Conservation (phyloP, 768 basidiomycete species). For the Boletus rex-veris region DNA sequence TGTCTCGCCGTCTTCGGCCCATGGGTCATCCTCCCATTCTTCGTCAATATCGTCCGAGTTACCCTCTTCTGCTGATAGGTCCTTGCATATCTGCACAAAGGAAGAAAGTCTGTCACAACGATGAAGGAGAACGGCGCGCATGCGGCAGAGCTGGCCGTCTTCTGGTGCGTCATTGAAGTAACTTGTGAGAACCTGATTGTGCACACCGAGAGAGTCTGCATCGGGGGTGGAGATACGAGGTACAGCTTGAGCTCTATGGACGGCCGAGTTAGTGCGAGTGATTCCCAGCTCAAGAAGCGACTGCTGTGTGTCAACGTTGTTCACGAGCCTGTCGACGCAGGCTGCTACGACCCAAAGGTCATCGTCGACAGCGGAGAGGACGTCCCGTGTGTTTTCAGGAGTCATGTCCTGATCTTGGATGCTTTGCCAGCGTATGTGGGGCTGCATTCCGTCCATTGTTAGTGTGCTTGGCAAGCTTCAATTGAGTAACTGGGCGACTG, state of each 20-base stretch:
- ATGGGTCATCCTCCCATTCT: slow-evolving; percentile 58
- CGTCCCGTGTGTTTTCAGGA: slow-evolving; percentile 41
- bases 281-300: slow-evolving; percentile 63
- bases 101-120: slow-evolving; percentile 70
- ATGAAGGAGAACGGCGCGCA: slow-evolving; percentile 66
- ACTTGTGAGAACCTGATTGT: slow-evolving; percentile 33
- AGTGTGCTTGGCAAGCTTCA: not conserved
- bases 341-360: slow-evolving; percentile 81
- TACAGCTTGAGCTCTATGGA: slow-evolving; percentile 44
- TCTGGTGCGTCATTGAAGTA: slow-evolving; percentile 57
- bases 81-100: slow-evolving; percentile 59
- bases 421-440: slow-evolving; percentile 51
- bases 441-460: slow-evolving; percentile 38
- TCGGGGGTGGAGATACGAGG: slow-evolving; percentile 21
- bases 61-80: slow-evolving; percentile 28
- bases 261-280: slow-evolving; percentile 48
- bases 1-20: slow-evolving; percentile 51
- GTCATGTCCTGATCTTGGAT: slow-evolving; percentile 60
- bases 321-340: slow-evolving; percentile 62
- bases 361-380: slow-evolving; percentile 52
- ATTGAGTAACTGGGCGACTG: too few relatives aligned
- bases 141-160: slow-evolving; percentile 60
- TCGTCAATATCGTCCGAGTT: slow-evolving; percentile 35
- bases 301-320: slow-evolving; percentile 52
- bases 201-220: slow-evolving; percentile 15